These are phyloP conservation scores for Tuber aestivum DNA, from an alignment of 495 filamentous ascomycete species.

Conservation along the genomic window DNA sequence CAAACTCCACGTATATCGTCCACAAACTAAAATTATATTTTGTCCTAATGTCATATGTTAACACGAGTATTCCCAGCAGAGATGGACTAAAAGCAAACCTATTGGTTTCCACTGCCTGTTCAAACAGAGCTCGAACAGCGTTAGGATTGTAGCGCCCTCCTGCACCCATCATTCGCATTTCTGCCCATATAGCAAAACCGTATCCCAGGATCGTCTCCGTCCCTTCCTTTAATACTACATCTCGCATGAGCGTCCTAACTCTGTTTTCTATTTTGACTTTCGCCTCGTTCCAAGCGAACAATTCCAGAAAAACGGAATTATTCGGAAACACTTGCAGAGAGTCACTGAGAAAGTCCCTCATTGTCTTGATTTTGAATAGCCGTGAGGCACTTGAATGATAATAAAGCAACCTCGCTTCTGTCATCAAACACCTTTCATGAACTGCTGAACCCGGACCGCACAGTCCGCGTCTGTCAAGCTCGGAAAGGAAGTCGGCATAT, in stretches of 20 bases:
- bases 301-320: slow-evolving; percentile 70
- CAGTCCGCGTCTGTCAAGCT: slow-evolving; percentile 30
- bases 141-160: slow-evolving; percentile 52
- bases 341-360: slow-evolving; percentile 56
- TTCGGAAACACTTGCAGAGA: slow-evolving; percentile 61
- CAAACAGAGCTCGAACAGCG: slow-evolving; percentile 62
- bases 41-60: slow-evolving; percentile 20
- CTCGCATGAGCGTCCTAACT: slow-evolving; percentile 56
- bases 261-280: slow-evolving; percentile 66
- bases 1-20: slow-evolving; percentile 56
- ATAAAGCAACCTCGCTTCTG: slow-evolving; percentile 60
- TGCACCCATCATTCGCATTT: slow-evolving; percentile 49
- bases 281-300: slow-evolving; percentile 65
- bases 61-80: background rate
- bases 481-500: slow-evolving; percentile 26
- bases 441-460: slow-evolving; percentile 19
- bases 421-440: slow-evolving; percentile 61
- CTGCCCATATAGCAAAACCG: slow-evolving; percentile 62
- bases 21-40: slow-evolving; percentile 53
- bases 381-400: slow-evolving; percentile 54
- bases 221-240: slow-evolving; percentile 46
- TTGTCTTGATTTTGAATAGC: slow-evolving; percentile 57
- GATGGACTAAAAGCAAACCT: slow-evolving; percentile 15
- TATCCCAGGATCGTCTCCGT: slow-evolving; percentile 53
- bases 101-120: slow-evolving; percentile 56